Base-by-base conservation (phyloP, 2,329 filamentous ascomycete genomes). In the Aspergillus hortae region DNA sequence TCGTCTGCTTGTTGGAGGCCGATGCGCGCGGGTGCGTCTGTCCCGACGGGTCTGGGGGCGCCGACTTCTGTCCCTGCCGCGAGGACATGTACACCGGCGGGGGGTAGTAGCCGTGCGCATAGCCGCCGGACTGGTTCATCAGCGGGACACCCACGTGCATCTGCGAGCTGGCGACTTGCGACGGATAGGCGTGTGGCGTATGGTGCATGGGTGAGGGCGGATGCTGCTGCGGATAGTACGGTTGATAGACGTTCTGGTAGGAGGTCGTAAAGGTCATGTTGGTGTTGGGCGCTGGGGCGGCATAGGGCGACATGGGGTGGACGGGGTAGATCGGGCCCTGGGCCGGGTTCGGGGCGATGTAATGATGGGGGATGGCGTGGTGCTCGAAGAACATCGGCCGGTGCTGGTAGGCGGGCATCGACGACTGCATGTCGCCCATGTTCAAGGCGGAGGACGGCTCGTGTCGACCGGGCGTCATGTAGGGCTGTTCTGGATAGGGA, bases 251-350 rank as follows among this genome's bases (percentile, higher is more conserved):
- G 43, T 61, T 59, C 4, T 60, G 42, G 41, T 60, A 70, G 3
- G 60, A 60, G 25, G 62, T 38, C 25, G 56, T 61, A 54, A 62
- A 69, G 6, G 63, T 48, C 19, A 62, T 53, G 17, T 54, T 57
- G 14, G 57, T 56, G 17, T 51, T 59, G 5, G 56, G 33, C 15
- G 46, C 49, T 33, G 55, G 56, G 21, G 51, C 7, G 5, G 49
- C 33, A 49, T 61, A 68, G 30, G 59, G 60, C n/a, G 60, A 53
- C 48, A 65, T 55, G 12, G 64, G 58, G 15, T 60, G 62, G 38
- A 69, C 56, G 17, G 64, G 60, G 49, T 71, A 71, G 25, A 69
- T 49, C 19, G 65, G 49, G 6, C 64, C 65, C 35, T 66, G 64
- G 6, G 58, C 49, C 30, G 64, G 62, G 25, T 53, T 42, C 2